These are phyloP conservation scores for Candida germanica DNA, from an alignment of 805 yeast genomes.

Conservation along the genomic window DNA sequence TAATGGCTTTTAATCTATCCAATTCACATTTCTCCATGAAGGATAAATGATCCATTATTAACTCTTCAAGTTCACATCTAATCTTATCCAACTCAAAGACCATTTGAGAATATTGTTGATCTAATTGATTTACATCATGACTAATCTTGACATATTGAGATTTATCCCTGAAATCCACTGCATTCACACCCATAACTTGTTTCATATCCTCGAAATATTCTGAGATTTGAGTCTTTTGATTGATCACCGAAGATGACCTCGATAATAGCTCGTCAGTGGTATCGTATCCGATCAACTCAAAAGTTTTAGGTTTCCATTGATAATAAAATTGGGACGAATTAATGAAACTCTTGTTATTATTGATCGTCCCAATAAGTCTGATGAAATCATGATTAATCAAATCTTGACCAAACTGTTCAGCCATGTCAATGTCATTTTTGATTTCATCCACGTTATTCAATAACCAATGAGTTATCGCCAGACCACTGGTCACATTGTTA, in stretches of 20 bases:
- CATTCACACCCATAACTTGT: slow-evolving; percentile 42
- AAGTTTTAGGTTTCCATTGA: slow-evolving; percentile 77
- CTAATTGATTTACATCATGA: slow-evolving; percentile 58
- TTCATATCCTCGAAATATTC: slow-evolving; percentile 43
- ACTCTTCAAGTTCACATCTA: slow-evolving; percentile 73
- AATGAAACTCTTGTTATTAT: slow-evolving; percentile 52
- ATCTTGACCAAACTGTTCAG: slow-evolving; percentile 75
- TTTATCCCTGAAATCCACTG: slow-evolving; percentile 47
- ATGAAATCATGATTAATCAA: slow-evolving; percentile 59
- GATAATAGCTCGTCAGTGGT: slow-evolving; percentile 8
- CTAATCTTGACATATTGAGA: slow-evolving; percentile 49
- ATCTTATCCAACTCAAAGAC: slow-evolving; percentile 59
- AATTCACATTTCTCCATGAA: slow-evolving; percentile 82
- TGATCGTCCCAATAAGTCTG: slow-evolving; percentile 61
- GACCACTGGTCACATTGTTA: slow-evolving; percentile 59
- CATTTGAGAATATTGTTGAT: slow-evolving; percentile 41
- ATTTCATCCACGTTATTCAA: slow-evolving; percentile 43
- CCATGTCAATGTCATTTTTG: slow-evolving; percentile 48
- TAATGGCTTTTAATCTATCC: slow-evolving; percentile 72
- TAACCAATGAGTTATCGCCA: slow-evolving; percentile 59
- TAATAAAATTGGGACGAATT: slow-evolving; percentile 71
- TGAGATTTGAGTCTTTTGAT: slow-evolving; percentile 16
- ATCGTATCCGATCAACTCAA: slow-evolving; percentile 39
- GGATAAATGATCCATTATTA: slow-evolving; percentile 64
- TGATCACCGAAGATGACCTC: slow-evolving; percentile 7